Evolutionary conservation across 352 stramenopile species (phyloP).

Genomic region (Blastocystis hominis): DNA sequence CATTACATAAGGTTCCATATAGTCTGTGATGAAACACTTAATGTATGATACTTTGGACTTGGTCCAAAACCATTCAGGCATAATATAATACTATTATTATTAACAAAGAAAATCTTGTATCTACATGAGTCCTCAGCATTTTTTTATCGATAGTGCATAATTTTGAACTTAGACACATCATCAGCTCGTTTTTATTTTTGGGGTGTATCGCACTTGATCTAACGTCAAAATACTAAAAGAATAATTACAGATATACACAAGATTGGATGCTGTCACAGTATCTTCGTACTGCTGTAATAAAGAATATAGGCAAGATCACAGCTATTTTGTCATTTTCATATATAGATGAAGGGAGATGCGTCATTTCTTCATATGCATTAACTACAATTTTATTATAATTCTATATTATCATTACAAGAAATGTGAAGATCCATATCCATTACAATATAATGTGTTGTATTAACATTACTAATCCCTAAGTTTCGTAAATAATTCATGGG

Average conservation of each 20-base stretch:
- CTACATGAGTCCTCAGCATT: neutral
- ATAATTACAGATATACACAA: neutral
- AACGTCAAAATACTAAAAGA: neutral
- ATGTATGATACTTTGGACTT: neutral
- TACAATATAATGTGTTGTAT: constrained; percentile 42
- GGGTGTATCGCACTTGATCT: neutral
- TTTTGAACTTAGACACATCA: neutral
- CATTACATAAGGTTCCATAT: constrained; percentile 36
- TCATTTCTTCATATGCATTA: neutral
- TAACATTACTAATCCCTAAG: neutral
- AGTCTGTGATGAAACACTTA: constrained; percentile 19
- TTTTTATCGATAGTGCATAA: neutral
- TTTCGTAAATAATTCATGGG: constrained; percentile 24
- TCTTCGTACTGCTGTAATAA: neutral
- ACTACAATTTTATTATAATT: neutral
- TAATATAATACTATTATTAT: constrained; percentile 25
- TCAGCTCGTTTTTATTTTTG: constrained; percentile 5
- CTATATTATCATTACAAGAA: neutral
- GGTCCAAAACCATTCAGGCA: constrained; percentile 10
- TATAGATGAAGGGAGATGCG: neutral
- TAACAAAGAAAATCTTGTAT: neutral
- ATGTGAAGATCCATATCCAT: no score
- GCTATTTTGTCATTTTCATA: neutral
- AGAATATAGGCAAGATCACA: constrained; percentile 34
- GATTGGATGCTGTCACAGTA: neutral